phyloP scores from a whole-genome alignment of 164 flowering plant genomes.

The Macadamia tetraphylla region DNA sequence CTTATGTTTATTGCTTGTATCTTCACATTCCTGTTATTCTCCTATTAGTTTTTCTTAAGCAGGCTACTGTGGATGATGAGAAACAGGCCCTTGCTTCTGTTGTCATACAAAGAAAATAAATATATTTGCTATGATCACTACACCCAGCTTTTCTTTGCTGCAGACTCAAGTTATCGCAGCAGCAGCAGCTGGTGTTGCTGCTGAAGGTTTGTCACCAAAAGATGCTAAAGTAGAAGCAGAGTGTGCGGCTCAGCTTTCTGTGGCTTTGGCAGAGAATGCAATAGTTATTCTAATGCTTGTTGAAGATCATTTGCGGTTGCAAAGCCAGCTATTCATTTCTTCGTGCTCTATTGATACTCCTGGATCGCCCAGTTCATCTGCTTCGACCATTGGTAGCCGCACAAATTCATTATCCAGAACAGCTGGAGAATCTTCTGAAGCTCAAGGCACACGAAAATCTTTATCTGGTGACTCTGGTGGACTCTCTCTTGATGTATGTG shows the following conservation, averaged over 20 bases:
- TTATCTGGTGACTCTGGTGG: conserved; percentile 55
- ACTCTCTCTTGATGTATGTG: conserved; percentile 86
- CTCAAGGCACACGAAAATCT: conserved; percentile 34
- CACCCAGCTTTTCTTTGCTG: conserved; percentile 33
- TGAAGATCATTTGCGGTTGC: conserved; percentile 94
- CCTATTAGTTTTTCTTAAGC: too few species aligned
- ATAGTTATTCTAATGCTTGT: conserved; percentile 97
- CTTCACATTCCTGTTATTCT: too few species aligned
- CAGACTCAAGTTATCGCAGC: conserved; percentile 99
- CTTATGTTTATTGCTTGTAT: too few species aligned
- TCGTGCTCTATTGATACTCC: conserved; percentile 35
- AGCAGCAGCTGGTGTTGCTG: conserved; percentile 99
- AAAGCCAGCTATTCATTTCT: conserved; percentile 67
- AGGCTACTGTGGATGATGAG: background rate
- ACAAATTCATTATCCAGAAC: conserved; percentile 28
- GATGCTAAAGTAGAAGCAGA: conserved; percentile 87
- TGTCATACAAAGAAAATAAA: background rate
- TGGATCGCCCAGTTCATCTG: conserved; percentile 51
- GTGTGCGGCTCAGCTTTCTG: conserved; percentile 96
- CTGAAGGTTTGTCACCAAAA: conserved; percentile 84
- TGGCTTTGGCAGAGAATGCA: conserved; percentile 95
- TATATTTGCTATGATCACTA: conserved; percentile 20
- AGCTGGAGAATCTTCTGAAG: conserved; percentile 45
- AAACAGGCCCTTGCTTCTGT: conserved; percentile 1
- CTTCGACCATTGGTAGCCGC: conserved; percentile 37